These are phyloP conservation scores for Fusarium cicatricum DNA, from an alignment of 2,329 filamentous ascomycete species.

Conservation along the genomic window DNA sequence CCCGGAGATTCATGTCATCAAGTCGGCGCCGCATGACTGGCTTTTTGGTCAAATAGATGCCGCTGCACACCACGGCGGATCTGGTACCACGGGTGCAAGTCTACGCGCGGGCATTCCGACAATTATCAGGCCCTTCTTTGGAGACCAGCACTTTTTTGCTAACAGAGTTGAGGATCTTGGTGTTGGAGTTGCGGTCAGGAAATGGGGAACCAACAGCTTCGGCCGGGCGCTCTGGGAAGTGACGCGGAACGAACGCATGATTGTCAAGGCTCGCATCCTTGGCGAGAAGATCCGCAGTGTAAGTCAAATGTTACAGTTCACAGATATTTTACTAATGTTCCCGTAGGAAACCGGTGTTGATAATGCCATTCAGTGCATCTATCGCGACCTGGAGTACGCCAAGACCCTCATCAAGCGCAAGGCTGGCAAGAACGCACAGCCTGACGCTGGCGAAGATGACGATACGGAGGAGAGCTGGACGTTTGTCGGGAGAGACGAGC, in stretches of 20 bases:
- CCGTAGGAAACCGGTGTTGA: slow-evolving; percentile 87
- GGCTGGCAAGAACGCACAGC: slow-evolving; percentile 57
- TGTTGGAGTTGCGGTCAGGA: slow-evolving; percentile 88
- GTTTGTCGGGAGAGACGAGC: slow-evolving; percentile 72
- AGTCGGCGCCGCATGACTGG: slow-evolving; percentile 95
- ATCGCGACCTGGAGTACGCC: slow-evolving; percentile 94
- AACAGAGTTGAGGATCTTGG: slow-evolving; percentile 89
- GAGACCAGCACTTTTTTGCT: slow-evolving; percentile 97
- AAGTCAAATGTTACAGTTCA: slow-evolving; percentile 45
- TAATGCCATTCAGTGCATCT: slow-evolving; percentile 89
- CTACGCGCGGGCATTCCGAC: slow-evolving; percentile 91
- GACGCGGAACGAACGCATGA: slow-evolving; percentile 90
- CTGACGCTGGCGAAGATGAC: slow-evolving; percentile 57
- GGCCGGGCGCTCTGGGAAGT: slow-evolving; percentile 90
- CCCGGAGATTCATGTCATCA: slow-evolving; percentile 85
- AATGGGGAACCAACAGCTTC: slow-evolving; percentile 86
- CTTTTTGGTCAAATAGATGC: slow-evolving; percentile 94
- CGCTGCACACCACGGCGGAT: slow-evolving; percentile 92
- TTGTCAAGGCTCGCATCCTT: slow-evolving; percentile 80
- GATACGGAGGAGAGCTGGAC: slow-evolving; percentile 88
- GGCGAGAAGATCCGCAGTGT: slow-evolving; percentile 90
- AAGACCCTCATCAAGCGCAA: slow-evolving; percentile 79
- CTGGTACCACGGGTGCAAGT: slow-evolving; percentile 93
- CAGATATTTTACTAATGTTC: slow-evolving; percentile 39
- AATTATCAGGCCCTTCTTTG: slow-evolving; percentile 96